These are phyloP conservation scores for Exophiala spinifera DNA, from an alignment of 2,329 filamentous ascomycete species.

Conservation along the genomic window DNA sequence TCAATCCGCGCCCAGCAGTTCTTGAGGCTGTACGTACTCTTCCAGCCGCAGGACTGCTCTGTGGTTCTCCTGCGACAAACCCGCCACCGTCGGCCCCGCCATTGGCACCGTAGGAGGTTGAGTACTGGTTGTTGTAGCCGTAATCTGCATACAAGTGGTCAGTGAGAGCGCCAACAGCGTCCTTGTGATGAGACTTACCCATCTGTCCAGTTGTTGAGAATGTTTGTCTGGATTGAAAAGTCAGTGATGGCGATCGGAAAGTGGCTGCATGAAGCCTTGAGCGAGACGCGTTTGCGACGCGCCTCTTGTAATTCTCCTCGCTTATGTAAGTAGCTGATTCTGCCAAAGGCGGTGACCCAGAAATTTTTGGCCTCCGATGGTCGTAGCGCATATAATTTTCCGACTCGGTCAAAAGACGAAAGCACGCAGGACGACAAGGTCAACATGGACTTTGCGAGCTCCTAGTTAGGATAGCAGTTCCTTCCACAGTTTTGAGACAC, in stretches of 20 bases:
- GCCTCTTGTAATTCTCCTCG: slow-evolving; percentile 8
- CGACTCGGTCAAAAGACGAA: not conserved
- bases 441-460: not conserved
- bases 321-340: not conserved
- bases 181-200: slow-evolving; percentile 9
- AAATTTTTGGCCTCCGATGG: slow-evolving; percentile 13
- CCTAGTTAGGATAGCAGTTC: not conserved
- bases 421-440: no score
- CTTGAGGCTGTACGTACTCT: slow-evolving; percentile 34
- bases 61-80: slow-evolving; percentile 53
- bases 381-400: slow-evolving; percentile 12
- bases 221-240: not conserved
- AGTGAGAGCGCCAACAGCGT: not conserved
- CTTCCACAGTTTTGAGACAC: not conserved
- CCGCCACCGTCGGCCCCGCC: slow-evolving; percentile 57
- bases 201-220: slow-evolving; percentile 1
- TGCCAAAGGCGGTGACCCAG: slow-evolving; percentile 7
- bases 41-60: slow-evolving; percentile 47
- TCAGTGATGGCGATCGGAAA: slow-evolving; percentile 1
- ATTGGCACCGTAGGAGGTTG: slow-evolving; percentile 55
- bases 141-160: slow-evolving; percentile 15
- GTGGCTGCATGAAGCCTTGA: not conserved
- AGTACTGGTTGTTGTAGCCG: slow-evolving; percentile 47
- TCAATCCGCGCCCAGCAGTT: slow-evolving; percentile 8
- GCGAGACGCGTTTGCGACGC: slow-evolving; percentile 10